Percentiles rank a stretch among this genome's conserved stretches.
Conservation (phyloP, 1,284 basidiomycete species). For the Xerocomus nothofagi region DNA sequence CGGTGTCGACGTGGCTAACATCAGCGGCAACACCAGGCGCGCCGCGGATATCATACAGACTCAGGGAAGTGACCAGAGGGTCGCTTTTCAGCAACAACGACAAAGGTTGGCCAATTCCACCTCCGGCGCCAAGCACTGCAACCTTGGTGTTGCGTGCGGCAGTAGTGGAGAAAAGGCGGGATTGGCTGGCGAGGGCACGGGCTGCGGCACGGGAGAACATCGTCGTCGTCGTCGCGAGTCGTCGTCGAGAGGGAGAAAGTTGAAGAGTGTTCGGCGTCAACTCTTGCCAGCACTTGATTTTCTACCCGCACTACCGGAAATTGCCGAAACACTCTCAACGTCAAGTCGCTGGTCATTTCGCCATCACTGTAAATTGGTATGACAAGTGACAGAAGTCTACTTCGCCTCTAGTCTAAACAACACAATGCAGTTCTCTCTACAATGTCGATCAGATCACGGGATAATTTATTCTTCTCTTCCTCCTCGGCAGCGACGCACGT, state of each 20-base stretch:
- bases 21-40: constrained; percentile 93
- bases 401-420: neutral
- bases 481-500: constrained; percentile 9
- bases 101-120: constrained; percentile 91
- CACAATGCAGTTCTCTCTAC: neutral
- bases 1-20: constrained; percentile 91
- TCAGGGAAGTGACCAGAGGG: constrained; percentile 75
- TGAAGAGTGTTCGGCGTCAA: neutral
- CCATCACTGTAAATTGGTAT: no score
- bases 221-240: constrained; percentile 22
- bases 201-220: constrained; percentile 62
- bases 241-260: constrained; percentile 8
- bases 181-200: constrained; percentile 43
- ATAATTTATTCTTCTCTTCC: neutral
- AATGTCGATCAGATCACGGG: neutral
- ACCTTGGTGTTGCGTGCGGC: constrained; percentile 75
- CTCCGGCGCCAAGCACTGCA: constrained; percentile 88
- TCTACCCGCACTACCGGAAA: constrained; percentile 10
- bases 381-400: no score
- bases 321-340: constrained; percentile 15
- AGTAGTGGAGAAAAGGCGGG: constrained; percentile 80
- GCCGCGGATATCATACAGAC: constrained; percentile 89
- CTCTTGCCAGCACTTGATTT: constrained; percentile 2
- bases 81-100: constrained; percentile 88
- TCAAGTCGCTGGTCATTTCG: no score